Conservation (phyloP, 371 early-diverging fungal genomes). For the Apophysomyces variabilis region DNA sequence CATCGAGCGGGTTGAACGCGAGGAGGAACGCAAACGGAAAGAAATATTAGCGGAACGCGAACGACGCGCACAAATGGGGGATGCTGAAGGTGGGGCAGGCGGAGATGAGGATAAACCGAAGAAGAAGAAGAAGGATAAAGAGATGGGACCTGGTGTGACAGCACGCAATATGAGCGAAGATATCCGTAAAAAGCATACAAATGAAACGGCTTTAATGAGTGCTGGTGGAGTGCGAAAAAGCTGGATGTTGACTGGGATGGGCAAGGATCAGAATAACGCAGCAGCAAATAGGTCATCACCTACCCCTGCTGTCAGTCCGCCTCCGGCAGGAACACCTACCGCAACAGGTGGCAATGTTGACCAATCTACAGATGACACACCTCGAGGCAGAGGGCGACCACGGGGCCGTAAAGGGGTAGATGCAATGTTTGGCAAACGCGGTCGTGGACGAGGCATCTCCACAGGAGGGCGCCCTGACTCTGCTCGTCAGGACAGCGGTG, state of each 20-base stretch:
- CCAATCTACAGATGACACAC: constrained; percentile 27
- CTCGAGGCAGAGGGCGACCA: constrained; percentile 50
- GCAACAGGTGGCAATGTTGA: constrained; percentile 1
- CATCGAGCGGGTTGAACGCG: constrained; percentile 74
- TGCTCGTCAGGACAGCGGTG: constrained; percentile 9
- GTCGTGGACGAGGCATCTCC: constrained; percentile 17
- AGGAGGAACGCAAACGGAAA: constrained; percentile 67
- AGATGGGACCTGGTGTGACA: constrained; percentile 55
- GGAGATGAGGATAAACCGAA: constrained; percentile 48
- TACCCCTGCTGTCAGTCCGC: constrained; percentile 9
- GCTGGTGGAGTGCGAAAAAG: constrained; percentile 75
- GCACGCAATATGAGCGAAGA: constrained; percentile 74
- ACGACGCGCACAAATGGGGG: constrained; percentile 52
- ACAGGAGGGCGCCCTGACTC: constrained; percentile 23
- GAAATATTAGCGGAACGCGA: constrained; percentile 54
- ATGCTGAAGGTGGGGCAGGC: constrained; percentile 42
- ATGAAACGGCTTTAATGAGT: constrained; percentile 75
- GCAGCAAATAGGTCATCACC: constrained; percentile 15
- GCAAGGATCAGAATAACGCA: constrained; percentile 20
- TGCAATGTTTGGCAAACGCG: constrained; percentile 15
- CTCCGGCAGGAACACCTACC: constrained; percentile 11
- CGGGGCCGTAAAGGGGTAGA: constrained; percentile 21
- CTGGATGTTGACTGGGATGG: constrained; percentile 75
- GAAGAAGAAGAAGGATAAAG: constrained; percentile 64
- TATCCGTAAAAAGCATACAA: constrained; percentile 68